Base-by-base conservation (phyloP, 305 asterid genomes). In the Fraxinus angustifolia region DNA sequence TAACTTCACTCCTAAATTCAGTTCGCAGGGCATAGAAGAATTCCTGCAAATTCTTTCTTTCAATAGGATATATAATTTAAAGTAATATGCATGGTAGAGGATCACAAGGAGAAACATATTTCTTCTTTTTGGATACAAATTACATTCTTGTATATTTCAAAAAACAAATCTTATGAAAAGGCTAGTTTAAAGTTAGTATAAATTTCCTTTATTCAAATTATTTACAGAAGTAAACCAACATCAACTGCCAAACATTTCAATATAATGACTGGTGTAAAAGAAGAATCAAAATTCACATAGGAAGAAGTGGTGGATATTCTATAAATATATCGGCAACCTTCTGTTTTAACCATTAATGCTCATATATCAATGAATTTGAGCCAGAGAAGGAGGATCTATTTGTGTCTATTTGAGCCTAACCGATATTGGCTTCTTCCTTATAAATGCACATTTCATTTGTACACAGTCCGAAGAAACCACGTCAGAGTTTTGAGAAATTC, bases 1-100 rank as follows among this genome's bases (percentile, higher is more conserved):
- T 97, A 80, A 96, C 90, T 92, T 96, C 99, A 81, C 97, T 96
- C 85, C 90, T 88, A 84, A 93, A 96, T 83, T 96, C 97, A 79
- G 90, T 88, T 58, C 87, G 84, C 45, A 94, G 86, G 81, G 93
- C 79, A 11, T 90, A 92, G 82, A 90, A 87, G 80, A 87, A 85
- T 80, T 91, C 95, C 98, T 93, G 93, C 83, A 70, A 31, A 70
- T 83, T 28, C 36, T 60, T 35, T 67, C 71, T 65, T 62, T 79
- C 80, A 53, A n/a, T 10, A 35, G 10, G 77, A 76, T 26, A 36
- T 3, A 50, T 45, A 56, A 68, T 31, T 78, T 23, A 53, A 31
- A 67, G 31, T 70, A 76, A 65, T 65, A 71, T 11, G 73, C 35
- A 65, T n/a, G 21, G 62, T 16, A 16, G 21, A 50, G 62, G 62